phyloP scores from a whole-genome alignment of 1,284 basidiomycete species.

The Puccinia hordei region DNA sequence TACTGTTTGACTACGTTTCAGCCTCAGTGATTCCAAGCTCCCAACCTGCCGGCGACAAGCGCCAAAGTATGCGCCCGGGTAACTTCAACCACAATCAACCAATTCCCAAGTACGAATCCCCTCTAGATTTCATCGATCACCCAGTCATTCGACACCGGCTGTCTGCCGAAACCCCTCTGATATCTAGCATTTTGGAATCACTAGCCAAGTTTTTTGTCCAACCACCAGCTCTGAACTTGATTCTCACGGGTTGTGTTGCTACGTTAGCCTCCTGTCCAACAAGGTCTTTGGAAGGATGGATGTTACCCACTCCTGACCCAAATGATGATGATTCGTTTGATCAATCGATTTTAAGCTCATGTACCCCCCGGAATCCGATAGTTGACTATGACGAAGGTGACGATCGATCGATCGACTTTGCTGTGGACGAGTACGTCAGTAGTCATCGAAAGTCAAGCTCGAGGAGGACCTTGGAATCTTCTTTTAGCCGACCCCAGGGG shows the following conservation, averaged over 20 bases:
- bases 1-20: constrained; percentile 43
- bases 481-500: not conserved
- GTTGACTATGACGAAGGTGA: constrained; percentile 66
- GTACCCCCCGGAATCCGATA: constrained; percentile 30
- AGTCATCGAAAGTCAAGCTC: constrained; percentile 63
- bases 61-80: not conserved
- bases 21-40: constrained; percentile 38
- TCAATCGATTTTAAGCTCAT: constrained; percentile 19
- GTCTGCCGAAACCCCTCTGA: constrained; percentile 52
- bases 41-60: not conserved
- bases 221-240: constrained; percentile 57
- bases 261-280: constrained; percentile 55
- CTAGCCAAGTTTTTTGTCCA: constrained; percentile 56
- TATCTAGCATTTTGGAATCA: constrained; percentile 54
- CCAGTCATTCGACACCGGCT: constrained; percentile 52
- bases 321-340: constrained; percentile 18
- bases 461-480: constrained; percentile 65
- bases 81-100: not conserved
- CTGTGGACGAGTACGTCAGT: constrained; percentile 68
- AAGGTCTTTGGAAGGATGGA: constrained; percentile 57
- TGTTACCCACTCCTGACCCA: constrained; percentile 47
- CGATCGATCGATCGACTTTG: constrained; percentile 75
- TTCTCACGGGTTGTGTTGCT: constrained; percentile 55
- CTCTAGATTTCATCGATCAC: constrained; percentile 42
- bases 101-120: constrained; percentile 5